Percentiles rank a stretch among this genome's conserved stretches.
Evolutionary conservation across 768 basidiomycete species (phyloP).

Genomic region (Coprinopsis sp.): DNA sequence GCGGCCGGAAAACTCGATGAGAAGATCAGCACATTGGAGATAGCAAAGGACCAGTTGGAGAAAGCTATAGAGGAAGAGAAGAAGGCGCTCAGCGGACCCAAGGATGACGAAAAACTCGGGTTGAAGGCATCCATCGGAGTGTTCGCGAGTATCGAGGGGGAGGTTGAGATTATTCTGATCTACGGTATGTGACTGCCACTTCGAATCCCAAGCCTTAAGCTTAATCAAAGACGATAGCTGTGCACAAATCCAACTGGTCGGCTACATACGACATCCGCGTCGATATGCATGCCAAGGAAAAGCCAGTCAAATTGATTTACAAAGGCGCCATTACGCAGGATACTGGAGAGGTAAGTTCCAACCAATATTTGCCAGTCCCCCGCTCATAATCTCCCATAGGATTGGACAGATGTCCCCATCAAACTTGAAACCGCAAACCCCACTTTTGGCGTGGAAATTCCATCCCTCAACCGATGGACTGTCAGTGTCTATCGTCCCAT

Average conservation of each 20-base stretch:
- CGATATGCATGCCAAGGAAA: conserved; percentile 35
- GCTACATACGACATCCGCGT: conserved; percentile 40
- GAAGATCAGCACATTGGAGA: conserved; percentile 24
- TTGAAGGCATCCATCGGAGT: conserved; percentile 29
- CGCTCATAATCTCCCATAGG: conserved; percentile 16
- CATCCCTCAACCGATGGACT: conserved; percentile 33
- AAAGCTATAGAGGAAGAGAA: conserved; percentile 22
- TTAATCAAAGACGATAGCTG: conserved; percentile 27
- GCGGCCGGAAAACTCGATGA: conserved; percentile 31
- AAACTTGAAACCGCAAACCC: conserved; percentile 41
- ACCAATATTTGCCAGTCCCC: neutral
- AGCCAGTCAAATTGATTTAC: conserved; percentile 34
- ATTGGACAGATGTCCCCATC: conserved; percentile 38
- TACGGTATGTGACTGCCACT: conserved; percentile 41
- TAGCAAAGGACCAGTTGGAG: conserved; percentile 20
- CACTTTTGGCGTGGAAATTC: conserved; percentile 35
- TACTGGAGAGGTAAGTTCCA: conserved; percentile 34
- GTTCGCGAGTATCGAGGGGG: conserved; percentile 32
- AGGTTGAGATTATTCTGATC: conserved; percentile 34
- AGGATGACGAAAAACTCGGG: conserved; percentile 21
- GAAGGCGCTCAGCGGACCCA: conserved; percentile 13
- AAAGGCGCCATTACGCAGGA: conserved; percentile 37
- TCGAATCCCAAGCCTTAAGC: neutral
- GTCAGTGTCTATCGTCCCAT: conserved; percentile 22
- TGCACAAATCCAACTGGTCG: conserved; percentile 31